These are phyloP conservation scores for Cystofilobasidium bisporidii DNA, from an alignment of 768 basidiomycete species.

Conservation along the genomic window DNA sequence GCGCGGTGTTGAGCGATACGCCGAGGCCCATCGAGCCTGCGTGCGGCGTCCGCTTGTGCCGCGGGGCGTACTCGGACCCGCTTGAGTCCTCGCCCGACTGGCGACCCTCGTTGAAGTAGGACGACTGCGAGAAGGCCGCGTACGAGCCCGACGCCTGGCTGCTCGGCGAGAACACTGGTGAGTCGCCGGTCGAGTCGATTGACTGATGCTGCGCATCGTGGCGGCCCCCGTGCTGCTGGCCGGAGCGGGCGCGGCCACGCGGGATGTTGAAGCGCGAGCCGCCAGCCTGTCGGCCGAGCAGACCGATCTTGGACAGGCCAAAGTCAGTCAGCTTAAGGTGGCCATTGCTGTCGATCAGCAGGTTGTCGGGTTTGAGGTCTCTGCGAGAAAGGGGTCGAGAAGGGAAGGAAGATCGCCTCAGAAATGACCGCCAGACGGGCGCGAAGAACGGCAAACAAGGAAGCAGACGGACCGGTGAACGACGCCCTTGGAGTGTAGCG, in stretches of 20 bases:
- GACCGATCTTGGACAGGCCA: constrained; percentile 89
- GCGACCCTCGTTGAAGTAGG: constrained; percentile 36
- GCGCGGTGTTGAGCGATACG: constrained; percentile 68
- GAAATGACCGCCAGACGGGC: no score
- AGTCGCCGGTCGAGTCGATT: constrained; percentile 35
- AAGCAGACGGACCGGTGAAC: constrained; percentile 81
- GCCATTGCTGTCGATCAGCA: constrained; percentile 91
- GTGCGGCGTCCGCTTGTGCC: background rate
- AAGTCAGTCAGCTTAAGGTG: constrained; percentile 98
- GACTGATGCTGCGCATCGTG: constrained; percentile 49
- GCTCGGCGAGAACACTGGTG: constrained; percentile 38
- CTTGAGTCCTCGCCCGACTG: constrained; percentile 58
- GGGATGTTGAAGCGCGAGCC: constrained; percentile 38
- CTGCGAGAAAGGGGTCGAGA: constrained; percentile 43
- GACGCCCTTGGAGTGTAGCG: constrained; percentile 87
- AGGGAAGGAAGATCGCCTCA: background rate
- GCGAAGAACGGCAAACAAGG: no score
- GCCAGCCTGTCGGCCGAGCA: constrained; percentile 81
- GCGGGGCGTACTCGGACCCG: constrained; percentile 19
- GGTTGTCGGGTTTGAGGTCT: constrained; percentile 94
- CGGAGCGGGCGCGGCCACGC: constrained; percentile 34
- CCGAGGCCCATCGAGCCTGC: constrained; percentile 56
- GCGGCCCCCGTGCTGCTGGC: constrained; percentile 34
- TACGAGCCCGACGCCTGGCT: constrained; percentile 30
- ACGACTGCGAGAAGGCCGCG: constrained; percentile 35